These are phyloP conservation scores for Otatea glauca DNA, from an alignment of 176 grass and related monocot genomes.

Conservation along the genomic window DNA sequence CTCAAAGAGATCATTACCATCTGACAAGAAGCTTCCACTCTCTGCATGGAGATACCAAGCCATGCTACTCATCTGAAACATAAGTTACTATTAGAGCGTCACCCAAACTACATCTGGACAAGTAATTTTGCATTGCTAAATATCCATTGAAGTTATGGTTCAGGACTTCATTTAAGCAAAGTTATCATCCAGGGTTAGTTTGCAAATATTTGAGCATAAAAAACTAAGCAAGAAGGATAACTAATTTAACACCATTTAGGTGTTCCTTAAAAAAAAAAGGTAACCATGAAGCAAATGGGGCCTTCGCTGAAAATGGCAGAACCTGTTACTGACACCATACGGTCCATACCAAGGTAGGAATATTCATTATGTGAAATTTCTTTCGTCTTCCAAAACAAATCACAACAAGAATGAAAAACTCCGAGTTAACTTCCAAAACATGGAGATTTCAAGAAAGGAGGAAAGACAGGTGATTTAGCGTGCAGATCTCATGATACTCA, in stretches of 20 bases:
- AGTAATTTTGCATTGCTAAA: neutral
- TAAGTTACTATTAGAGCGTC: neutral
- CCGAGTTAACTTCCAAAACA: neutral
- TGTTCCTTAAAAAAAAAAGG: neutral
- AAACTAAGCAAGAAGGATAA: neutral
- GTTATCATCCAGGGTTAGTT: neutral
- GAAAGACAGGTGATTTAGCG: neutral
- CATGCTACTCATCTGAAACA: constrained; percentile 55
- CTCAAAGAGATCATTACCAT: constrained; percentile 33
- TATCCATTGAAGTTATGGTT: neutral
- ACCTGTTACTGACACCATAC: neutral
- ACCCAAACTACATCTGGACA: neutral
- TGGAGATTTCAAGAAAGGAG: neutral
- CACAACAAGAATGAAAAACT: neutral
- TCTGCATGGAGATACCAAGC: constrained; percentile 40
- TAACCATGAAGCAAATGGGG: neutral
- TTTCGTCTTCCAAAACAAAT: neutral
- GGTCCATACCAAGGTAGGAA: neutral
- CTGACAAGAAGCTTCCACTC: constrained; percentile 18
- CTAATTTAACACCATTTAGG: neutral
- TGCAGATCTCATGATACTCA: neutral
- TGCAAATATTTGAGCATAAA: neutral
- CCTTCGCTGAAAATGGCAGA: neutral
- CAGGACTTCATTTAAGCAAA: neutral
- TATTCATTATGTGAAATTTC: neutral